A percentile compares a stretch with the other conserved stretches of the same genome.
Conservation (phyloP, 2,329 filamentous ascomycete species). For the Cercospora janseana region DNA sequence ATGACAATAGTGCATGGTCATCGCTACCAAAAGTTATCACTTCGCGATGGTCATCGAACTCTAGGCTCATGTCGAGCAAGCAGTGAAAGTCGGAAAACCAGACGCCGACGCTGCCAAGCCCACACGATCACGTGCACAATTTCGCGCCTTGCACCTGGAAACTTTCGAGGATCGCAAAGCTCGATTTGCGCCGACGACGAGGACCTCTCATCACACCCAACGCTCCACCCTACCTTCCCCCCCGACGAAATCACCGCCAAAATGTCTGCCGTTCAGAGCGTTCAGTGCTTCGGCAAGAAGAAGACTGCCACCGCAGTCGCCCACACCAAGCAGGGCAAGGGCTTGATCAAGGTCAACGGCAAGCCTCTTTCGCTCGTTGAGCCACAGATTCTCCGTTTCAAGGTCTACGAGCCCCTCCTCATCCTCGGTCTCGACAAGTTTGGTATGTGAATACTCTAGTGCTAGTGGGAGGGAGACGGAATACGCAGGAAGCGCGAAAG, state of each 20-base stretch:
- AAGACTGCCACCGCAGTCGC: conserved; percentile 70
- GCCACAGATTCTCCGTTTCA: conserved; percentile 96
- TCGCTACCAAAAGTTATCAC: background rate
- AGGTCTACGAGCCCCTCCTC: conserved; percentile 99
- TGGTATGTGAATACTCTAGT: conserved; percentile 47
- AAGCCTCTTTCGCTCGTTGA: conserved; percentile 90
- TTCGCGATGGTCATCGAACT: no score
- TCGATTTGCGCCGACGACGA: conserved; percentile 16
- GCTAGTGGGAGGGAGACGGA: background rate
- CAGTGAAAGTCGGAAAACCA: background rate
- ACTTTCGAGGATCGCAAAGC: background rate
- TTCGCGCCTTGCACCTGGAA: conserved; percentile 14
- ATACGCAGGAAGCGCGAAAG: conserved; percentile 5
- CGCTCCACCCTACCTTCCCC: conserved; percentile 8
- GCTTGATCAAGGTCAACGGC: conserved; percentile 98
- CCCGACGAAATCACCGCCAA: conserved; percentile 24
- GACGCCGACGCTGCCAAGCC: conserved; percentile 11
- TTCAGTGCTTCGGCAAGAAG: conserved; percentile 97
- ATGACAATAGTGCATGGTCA: no score
- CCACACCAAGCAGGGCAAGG: conserved; percentile 88
- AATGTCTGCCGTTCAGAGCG: conserved; percentile 66
- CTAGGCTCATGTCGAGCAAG: no score
- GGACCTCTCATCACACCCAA: conserved; percentile 16
- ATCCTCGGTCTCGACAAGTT: conserved; percentile 98
- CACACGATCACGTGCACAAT: conserved; percentile 1